Base-by-base conservation (phyloP, 768 basidiomycete genomes). In the Russula earlei region DNA sequence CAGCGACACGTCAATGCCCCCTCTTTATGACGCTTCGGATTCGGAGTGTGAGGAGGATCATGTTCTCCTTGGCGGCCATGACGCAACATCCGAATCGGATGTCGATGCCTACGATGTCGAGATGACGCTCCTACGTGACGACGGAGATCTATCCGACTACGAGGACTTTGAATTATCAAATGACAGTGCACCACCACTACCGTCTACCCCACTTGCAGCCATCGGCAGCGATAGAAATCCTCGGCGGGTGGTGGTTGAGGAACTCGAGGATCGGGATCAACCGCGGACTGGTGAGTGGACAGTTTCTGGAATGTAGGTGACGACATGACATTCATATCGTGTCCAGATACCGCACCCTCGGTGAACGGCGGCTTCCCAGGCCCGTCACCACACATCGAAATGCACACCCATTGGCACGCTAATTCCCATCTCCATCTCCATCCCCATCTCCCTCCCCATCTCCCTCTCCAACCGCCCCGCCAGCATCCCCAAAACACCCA, bases 51-150 rank as follows among this genome's bases (percentile, higher is more conserved):
- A 56, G 10, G 59, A 48, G 29, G 40, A 53, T 45, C 33, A 48
- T 24, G 5, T 54, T 33, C 41, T 11, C 33, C n/a, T 5, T 12
- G 27, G 34, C 37, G 46, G 22, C 24, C 38, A 60, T 15, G 59
- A 60, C 24, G 37, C 36, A 24, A 58, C 44, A 46, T 60, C 59
- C 25, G 55, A 60, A 9, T 60, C 59, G 20, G 58, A 59, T 15
- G 53, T 22, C 22, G 61, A 62, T 52, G 61, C 61, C 36, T 33
- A 44, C 24, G 61, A 62, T 19, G 59, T 62, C 6, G 61, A 62
- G 51, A 62, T 62, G 61, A 36, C 47, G 5, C 58, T 59, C 19
- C 37, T 49, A 2, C 7, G 33, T 20, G 59, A 56, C 14, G 53
- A 59, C 3, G 57, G 34, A 2, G 37, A 44, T n/a, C 11, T 14